Conservation (phyloP, 768 basidiomycete genomes). For the Phylloporus sp. region DNA sequence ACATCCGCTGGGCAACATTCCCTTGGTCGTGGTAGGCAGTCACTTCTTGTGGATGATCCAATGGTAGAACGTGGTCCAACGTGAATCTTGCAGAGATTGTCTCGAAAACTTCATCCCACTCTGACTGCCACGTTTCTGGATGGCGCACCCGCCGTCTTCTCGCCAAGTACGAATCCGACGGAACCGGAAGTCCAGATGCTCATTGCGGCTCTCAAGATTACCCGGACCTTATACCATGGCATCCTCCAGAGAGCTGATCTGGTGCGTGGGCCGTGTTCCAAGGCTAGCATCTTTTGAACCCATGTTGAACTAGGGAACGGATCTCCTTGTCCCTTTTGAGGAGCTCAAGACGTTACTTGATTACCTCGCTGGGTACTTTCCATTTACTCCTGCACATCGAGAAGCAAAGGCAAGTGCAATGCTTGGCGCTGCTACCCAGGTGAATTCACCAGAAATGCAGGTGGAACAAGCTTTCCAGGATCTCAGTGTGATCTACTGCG, state of each 20-base stretch:
- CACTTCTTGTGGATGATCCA: conserved; percentile 16
- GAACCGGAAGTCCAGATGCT: conserved; percentile 61
- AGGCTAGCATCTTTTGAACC: conserved; percentile 1
- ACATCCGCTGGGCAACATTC: conserved; percentile 12
- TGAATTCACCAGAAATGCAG: conserved; percentile 33
- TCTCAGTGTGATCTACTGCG: conserved; percentile 74
- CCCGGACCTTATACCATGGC: conserved; percentile 53
- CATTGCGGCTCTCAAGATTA: conserved; percentile 51
- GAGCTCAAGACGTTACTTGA: conserved; percentile 57
- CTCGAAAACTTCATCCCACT: conserved; percentile 69
- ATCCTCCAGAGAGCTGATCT: conserved; percentile 44
- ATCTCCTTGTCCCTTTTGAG: conserved; percentile 31
- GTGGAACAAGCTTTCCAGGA: conserved; percentile 62
- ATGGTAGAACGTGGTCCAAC: conserved; percentile 4
- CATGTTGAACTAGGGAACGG: conserved; percentile 22
- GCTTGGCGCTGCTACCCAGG: not conserved
- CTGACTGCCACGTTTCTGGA: conserved; percentile 84
- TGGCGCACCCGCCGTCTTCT: conserved; percentile 76
- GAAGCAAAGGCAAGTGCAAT: conserved; percentile 50
- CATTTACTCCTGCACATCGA: conserved; percentile 52
- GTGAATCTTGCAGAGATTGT: conserved; percentile 49
- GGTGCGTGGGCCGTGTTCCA: conserved; percentile 19
- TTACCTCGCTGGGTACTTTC: conserved; percentile 82
- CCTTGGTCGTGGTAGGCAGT: conserved; percentile 25
- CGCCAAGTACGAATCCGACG: conserved; percentile 52